Conservation (phyloP, 371 early-diverging fungal species). For the Mucor circinelloides region DNA sequence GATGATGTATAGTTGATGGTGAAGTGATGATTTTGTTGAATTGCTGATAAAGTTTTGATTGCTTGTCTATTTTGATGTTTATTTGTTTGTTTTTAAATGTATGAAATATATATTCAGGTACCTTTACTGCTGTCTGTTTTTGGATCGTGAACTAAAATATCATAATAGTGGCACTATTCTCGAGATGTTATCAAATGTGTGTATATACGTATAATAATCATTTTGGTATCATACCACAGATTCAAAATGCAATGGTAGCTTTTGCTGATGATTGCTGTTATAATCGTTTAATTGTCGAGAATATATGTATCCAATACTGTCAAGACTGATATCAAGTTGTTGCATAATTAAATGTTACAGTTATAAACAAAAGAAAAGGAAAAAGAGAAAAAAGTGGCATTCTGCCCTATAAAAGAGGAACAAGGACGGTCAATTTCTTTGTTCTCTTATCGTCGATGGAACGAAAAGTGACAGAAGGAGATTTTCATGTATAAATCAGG, state of each 20-base stretch:
- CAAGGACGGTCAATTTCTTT: neutral
- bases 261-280: neutral
- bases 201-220: neutral
- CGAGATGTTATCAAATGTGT: neutral
- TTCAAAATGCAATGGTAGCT: neutral
- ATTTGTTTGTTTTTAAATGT: neutral
- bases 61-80: slow-evolving; percentile 6
- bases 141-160: slow-evolving; percentile 22
- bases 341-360: slow-evolving; percentile 14
- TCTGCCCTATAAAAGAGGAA: neutral
- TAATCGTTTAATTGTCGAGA: slow-evolving; percentile 17
- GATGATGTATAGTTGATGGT: slow-evolving; percentile 5
- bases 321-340: slow-evolving; percentile 21
- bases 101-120: neutral
- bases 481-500: neutral
- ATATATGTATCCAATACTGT: slow-evolving; percentile 25
- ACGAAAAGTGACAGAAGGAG: neutral
- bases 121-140: slow-evolving; percentile 8
- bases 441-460: neutral
- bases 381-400: neutral
- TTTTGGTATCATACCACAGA: slow-evolving; percentile 8
- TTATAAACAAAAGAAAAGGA: neutral
- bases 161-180: slow-evolving; percentile 25
- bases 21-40: slow-evolving; percentile 16
- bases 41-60: slow-evolving; percentile 8